Evolutionary conservation across 2,329 filamentous ascomycete species (phyloP).

Genomic region (Claviceps maximensis): DNA sequence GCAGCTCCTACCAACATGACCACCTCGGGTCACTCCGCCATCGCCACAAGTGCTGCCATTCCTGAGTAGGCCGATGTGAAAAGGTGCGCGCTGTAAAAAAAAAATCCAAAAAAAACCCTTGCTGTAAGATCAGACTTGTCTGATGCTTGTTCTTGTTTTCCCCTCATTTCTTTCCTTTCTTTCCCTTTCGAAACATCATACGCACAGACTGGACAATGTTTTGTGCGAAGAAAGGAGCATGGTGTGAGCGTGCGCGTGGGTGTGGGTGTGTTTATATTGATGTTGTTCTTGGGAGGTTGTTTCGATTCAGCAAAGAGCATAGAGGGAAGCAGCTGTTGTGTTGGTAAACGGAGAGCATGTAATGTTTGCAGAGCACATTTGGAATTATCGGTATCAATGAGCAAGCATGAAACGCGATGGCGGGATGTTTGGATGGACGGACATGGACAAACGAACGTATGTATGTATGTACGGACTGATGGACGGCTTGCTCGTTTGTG

Average conservation of each 20-base stretch:
- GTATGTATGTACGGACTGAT: background rate
- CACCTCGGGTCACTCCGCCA: constrained; percentile 5
- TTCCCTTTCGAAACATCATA: background rate
- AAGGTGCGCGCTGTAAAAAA: background rate
- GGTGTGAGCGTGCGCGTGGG: background rate
- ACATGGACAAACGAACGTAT: no score
- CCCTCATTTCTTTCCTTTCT: background rate
- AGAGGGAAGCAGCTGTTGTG: background rate
- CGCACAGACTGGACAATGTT: background rate
- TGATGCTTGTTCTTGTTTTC: background rate
- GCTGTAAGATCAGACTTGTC: background rate
- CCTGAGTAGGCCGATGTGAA: constrained; percentile 17
- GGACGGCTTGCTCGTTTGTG: no score
- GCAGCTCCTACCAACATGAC: constrained; percentile 16
- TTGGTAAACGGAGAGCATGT: background rate
- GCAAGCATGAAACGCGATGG: no score
- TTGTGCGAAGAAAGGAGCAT: no score
- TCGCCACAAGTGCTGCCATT: constrained; percentile 19
- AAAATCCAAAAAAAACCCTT: no score
- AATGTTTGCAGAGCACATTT: background rate
- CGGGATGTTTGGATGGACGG: no score
- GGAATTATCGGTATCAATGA: background rate
- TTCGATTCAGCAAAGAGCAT: background rate
- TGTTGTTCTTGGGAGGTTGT: background rate
- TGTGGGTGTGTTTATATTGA: background rate